Evolutionary conservation across 225 moss, liverwort and hornwort genomes (phyloP), one percentile per base, ranked within the genome.

Genomic region (Straminergon stramineum): DNA sequence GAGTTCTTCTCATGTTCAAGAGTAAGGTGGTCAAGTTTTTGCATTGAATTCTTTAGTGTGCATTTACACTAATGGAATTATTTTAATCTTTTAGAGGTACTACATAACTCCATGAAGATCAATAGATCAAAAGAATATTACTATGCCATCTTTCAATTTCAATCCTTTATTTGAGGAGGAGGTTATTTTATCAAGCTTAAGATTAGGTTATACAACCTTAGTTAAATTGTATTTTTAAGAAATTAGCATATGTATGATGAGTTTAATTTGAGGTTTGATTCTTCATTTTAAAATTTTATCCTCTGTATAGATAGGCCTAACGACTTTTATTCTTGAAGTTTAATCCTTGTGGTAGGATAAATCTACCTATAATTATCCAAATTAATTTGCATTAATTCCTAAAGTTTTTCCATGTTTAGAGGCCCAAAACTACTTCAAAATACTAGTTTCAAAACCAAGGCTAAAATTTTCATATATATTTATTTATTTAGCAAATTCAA

Each of bases 231-330:
- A 17, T 28, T 28, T 34, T 43, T 27, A 3, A 43, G 0, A 43
- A 41, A 71, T 8, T 43, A 3, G 5, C 41, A 15, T 16, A 15
- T 43, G 0, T 16, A 15, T 43, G 0, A 43, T 0, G 0, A 43
- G 9, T 27, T 43, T 27, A 16, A 41, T 27, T 27, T 10, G 16
- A 43, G 5, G 16, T 43, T 77, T 53, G 15, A 22, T 53, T 32
- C 0, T 52, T 9, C 9, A 9, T 34, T 52, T 34, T 8, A 9
- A 52, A 77, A 34, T 34, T 51, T 34, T 12, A 22, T 0, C 7
- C 5, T 21, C 8, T 14, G 4, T 13, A 76, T 11, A 21, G 2
- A 74, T 74, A 74, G 43, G 0, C 45, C 45, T 28, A 16, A 5
- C 1, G 1, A 4, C 26, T 0, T 71, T 71, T 15, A 26, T 39